Evolutionary conservation across 306 rosid species (phyloP), one percentile per base, ranked within the genome.

Genomic region (Castanea mollissima): DNA sequence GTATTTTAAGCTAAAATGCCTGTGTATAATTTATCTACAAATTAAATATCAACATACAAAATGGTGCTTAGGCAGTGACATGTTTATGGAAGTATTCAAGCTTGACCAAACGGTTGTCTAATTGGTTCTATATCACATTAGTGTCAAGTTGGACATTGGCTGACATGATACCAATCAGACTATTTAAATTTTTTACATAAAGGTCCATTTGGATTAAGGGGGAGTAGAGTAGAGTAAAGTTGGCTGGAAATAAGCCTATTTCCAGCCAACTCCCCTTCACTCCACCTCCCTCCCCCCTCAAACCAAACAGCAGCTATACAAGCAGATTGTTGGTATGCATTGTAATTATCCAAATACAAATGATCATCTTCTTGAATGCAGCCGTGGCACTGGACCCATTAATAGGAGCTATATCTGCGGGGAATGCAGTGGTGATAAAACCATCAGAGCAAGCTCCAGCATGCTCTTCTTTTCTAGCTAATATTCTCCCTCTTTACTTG

Each of bases 321-420:
- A 34, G 21, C 20, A 44, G 21, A 49, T 25, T 5, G 60, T 18
- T 70, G 25, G 32, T 70, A 55, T 38, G 54, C 71, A 46, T 13
- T 71, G 18, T 5, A 35, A 35, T 35, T 19, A 19, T 49, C 46
- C 9, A 3, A 64, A 71, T n/a, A 27, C 15, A 54, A 6, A 29
- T 14, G 16, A 60, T 27, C 9, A 32, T 52, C 55, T 44, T 27
- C 59, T 11, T 76, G 20, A 55, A 57, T 83, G 90, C 82, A 93
- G 99, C 89, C 55, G 58, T 95, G 79, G 76, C 92, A 41, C 74
- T 95, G 90, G 99, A 95, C 79, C 99, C 99, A 31, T 21, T 95
- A 60, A 87, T 95, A 19, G 99, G 99, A 78, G 99, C 99, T 55
- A 86, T 93, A 85, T 86, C 97, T 27, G 99, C 97, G 10, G 98